Evolutionary conservation across 2,329 filamentous ascomycete genomes (phyloP), one percentile per base, ranked within the genome.

Genomic region (Colletotrichum cordylinicola): DNA sequence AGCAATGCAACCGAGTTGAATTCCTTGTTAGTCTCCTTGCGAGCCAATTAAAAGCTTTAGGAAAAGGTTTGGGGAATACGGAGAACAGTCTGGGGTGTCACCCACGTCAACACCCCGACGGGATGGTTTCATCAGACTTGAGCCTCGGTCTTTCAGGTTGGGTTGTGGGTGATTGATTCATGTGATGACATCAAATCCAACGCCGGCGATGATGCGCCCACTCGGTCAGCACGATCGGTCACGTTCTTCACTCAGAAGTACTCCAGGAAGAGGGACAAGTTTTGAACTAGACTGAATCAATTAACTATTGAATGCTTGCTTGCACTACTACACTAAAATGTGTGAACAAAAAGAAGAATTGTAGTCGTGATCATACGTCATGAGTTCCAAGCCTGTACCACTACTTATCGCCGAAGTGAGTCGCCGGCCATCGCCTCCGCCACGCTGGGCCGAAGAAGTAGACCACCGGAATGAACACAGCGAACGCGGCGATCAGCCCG

Each of bases 401-500:
- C 43, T 52, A 64, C 24, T 64, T 61, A 15, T 76, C 65, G 8
- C 74, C 64, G 4, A 76, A 69, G 18, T 61, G 48, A 7, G 73
- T 43, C 18, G 74, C 74, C 10, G 65, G 74, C 74, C 70, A 76
- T 6, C 65, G 65, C 58, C 18, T 74, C 9, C 70, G 37, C 74
- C 70, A 76, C 8, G 74, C 74, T 10, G 74, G 74, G 0, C 74
- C 74, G 13, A 74, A 76, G 12, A 33, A n/a, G 56, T 80, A 83
- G 9, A 84, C 79, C 4, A 78, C 56, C 1, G 82, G 82, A 43
- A 84, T 72, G 9, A 80, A 80, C 8, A 84, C 75, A 6, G 80
- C 79, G 16, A 80, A 74, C 2, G 83, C 81, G 31, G 81, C 77
- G 60, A 84, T 79, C 10, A 80, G 77, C 61, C 83, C 83, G 10